Conservation (phyloP, 2,329 filamentous ascomycete genomes). For the Bipolaris gigantea region DNA sequence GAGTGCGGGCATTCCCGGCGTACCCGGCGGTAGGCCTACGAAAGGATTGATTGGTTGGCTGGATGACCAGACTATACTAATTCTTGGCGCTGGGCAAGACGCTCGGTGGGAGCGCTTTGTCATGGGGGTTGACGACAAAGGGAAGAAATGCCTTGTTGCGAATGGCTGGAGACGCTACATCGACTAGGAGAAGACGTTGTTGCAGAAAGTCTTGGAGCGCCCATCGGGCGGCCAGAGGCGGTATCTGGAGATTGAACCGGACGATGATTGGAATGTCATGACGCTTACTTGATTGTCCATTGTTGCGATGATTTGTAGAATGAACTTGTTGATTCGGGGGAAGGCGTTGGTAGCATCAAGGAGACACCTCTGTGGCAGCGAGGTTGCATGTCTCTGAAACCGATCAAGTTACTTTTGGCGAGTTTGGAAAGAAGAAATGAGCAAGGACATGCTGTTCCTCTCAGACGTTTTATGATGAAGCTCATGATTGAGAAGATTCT, state of each 20-base stretch:
- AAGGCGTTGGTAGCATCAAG: background rate
- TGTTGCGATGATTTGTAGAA: background rate
- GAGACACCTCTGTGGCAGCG: too few relatives aligned
- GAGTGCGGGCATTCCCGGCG: constrained; percentile 54
- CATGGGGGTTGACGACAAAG: constrained; percentile 57
- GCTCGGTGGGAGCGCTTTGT: constrained; percentile 84
- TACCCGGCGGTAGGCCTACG: constrained; percentile 61
- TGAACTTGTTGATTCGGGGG: too few relatives aligned
- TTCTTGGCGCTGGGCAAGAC: constrained; percentile 78
- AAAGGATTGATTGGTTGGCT: constrained; percentile 89
- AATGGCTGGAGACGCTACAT: constrained; percentile 13
- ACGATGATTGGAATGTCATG: background rate
- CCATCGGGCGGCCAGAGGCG: background rate
- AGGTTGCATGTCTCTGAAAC: too few relatives aligned
- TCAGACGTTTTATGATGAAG: too few relatives aligned
- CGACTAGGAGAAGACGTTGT: background rate
- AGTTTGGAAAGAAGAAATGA: too few relatives aligned
- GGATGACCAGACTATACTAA: constrained; percentile 70
- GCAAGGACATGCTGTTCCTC: too few relatives aligned
- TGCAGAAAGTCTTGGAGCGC: background rate
- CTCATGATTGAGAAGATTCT: too few relatives aligned
- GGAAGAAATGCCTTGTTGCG: constrained; percentile 36
- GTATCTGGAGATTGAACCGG: background rate
- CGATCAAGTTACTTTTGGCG: too few relatives aligned
- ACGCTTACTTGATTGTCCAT: background rate